Percentiles rank a stretch among this genome's conserved stretches.
Conservation (phyloP, 2,329 filamentous ascomycete species). For the Trichoderma pleuroti region DNA sequence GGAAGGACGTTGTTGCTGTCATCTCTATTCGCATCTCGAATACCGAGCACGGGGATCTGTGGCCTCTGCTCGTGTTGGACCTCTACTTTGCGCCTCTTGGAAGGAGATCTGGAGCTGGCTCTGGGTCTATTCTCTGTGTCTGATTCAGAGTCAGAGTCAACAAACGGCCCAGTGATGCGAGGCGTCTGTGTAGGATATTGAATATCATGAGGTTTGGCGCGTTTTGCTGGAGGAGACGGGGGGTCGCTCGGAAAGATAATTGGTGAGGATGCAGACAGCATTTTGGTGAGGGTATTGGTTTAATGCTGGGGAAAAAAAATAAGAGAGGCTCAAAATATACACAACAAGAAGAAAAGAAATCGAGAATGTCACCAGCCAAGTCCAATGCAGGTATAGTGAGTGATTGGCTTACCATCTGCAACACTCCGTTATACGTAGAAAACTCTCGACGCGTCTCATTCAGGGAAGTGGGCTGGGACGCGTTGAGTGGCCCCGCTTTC, state of each 20-base stretch:
- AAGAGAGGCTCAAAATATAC: background rate
- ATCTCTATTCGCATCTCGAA: constrained; percentile 13
- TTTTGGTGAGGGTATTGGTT: constrained; percentile 31
- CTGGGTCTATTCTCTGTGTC: constrained; percentile 13
- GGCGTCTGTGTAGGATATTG: constrained; percentile 34
- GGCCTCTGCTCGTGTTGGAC: constrained; percentile 21
- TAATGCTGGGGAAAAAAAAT: rapidly evolving
- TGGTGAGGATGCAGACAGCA: constrained; percentile 60
- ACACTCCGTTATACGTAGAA: background rate
- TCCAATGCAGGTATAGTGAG: background rate
- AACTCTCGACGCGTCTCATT: constrained; percentile 20
- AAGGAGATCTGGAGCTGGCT: constrained; percentile 20
- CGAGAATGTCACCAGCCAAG: background rate
- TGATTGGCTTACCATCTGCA: background rate
- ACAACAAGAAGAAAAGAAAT: background rate
- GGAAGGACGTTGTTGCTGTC: background rate
- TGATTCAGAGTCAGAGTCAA: constrained; percentile 36
- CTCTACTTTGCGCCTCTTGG: constrained; percentile 34
- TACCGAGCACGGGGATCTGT: background rate
- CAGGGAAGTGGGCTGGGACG: constrained; percentile 21
- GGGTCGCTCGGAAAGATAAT: constrained; percentile 54
- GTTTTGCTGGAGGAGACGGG: constrained; percentile 34
- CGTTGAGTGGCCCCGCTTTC: constrained; percentile 26
- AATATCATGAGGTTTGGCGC: constrained; percentile 36
- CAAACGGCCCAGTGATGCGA: constrained; percentile 37